These are phyloP conservation scores for Sporothrix inflata DNA, from an alignment of 2,329 filamentous ascomycete species.

Conservation along the genomic window DNA sequence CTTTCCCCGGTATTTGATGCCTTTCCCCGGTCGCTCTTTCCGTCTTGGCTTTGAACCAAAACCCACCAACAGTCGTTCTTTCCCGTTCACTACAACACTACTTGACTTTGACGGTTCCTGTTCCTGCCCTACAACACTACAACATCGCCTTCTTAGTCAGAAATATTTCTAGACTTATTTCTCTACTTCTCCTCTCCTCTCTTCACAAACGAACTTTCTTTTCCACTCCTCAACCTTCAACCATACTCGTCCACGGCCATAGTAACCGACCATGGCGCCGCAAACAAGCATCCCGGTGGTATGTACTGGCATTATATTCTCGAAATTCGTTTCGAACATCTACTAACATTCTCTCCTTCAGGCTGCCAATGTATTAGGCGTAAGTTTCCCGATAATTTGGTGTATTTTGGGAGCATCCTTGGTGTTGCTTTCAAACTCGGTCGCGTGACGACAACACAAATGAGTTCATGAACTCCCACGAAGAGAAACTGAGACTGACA, in stretches of 20 bases:
- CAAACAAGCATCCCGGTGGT: conserved; percentile 40
- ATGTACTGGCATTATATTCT: conserved; percentile 23
- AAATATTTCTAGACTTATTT: background rate
- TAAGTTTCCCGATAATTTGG: conserved; percentile 38
- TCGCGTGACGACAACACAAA: background rate
- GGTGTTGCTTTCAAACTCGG: conserved; percentile 6
- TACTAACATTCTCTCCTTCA: conserved; percentile 24
- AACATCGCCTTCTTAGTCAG: conserved; percentile 14
- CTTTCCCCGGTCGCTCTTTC: conserved; percentile 7
- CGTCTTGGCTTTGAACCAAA: background rate
- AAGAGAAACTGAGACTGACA: background rate
- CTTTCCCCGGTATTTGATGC: background rate
- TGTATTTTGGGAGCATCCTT: background rate
- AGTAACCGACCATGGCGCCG: conserved; percentile 37
- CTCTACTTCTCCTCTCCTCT: background rate
- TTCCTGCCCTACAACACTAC: background rate
- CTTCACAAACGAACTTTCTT: background rate
- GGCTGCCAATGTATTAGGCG: conserved; percentile 47
- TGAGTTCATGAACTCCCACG: background rate
- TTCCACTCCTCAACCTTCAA: background rate
- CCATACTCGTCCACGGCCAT: background rate
- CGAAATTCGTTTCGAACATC: background rate
- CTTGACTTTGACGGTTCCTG: background rate
- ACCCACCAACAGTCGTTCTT: background rate
- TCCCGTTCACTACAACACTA: background rate